Evolutionary conservation across 495 filamentous ascomycete genomes (phyloP).

Genomic region (Pyrenula massariospora): DNA sequence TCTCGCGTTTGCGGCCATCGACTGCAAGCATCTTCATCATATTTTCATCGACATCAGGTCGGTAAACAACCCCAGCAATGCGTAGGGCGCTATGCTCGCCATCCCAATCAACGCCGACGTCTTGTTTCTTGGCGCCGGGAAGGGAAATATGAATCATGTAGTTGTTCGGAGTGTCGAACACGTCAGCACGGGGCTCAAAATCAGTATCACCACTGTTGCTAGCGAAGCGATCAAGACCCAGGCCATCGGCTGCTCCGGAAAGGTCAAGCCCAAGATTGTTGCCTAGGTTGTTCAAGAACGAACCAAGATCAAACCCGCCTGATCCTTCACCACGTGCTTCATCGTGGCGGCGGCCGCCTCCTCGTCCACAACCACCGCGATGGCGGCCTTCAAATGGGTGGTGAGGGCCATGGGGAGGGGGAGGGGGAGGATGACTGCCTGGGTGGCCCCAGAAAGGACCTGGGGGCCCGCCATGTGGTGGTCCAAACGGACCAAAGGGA

Average conservation of each 20-base stretch:
- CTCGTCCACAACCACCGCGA: constrained; percentile 4
- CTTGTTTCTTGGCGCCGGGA: constrained; percentile 66
- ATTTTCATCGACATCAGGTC: constrained; percentile 55
- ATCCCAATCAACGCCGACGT: constrained; percentile 67
- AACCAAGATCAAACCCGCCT: not conserved
- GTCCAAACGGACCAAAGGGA: not conserved
- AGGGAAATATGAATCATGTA: constrained; percentile 63
- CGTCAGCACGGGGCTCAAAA: constrained; percentile 56
- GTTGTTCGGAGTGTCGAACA: constrained; percentile 53
- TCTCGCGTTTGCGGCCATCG: constrained; percentile 46
- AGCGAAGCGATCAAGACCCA: constrained; percentile 12
- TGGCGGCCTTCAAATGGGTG: not conserved
- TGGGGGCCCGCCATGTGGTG: not conserved
- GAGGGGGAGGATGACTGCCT: not conserved
- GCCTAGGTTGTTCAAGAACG: not conserved
- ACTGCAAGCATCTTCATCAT: constrained; percentile 52
- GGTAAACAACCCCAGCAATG: constrained; percentile 58
- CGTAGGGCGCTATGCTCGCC: constrained; percentile 49
- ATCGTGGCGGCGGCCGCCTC: constrained; percentile 1
- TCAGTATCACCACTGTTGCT: constrained; percentile 15
- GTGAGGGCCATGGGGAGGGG: constrained; percentile 1
- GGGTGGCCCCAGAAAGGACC: not conserved
- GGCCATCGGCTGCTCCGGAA: not conserved
- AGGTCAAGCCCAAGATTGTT: not conserved
- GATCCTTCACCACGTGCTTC: not conserved